Conservation (phyloP, 2,329 filamentous ascomycete species). For the Dactylella cylindrospora region DNA sequence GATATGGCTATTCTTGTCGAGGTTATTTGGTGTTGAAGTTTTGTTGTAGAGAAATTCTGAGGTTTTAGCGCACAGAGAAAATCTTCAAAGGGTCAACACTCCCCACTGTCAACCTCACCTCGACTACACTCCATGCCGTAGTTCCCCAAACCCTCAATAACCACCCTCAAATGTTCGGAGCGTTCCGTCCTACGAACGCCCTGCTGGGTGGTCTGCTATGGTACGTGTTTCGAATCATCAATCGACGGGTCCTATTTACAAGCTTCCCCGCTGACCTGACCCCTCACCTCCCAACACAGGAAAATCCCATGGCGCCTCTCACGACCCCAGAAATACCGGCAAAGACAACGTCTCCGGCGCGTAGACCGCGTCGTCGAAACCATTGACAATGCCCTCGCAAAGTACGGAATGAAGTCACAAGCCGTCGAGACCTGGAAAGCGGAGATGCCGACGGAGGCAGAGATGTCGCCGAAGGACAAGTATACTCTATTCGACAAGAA, state of each 20-base stretch:
- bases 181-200: conserved; percentile 75
- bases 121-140: no score
- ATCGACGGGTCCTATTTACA: conserved; percentile 22
- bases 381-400: conserved; percentile 73
- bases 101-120: conserved; percentile 11
- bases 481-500: conserved; percentile 98
- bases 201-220: conserved; percentile 81
- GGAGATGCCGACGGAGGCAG: conserved; percentile 91
- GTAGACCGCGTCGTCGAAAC: conserved; percentile 87
- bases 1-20: not conserved
- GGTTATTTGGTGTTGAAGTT: conserved; percentile 13
- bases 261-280: conserved; percentile 38
- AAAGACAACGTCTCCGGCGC: conserved; percentile 76
- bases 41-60: conserved; percentile 25
- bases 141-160: conserved; percentile 13
- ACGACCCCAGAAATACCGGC: conserved; percentile 82
- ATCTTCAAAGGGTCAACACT: conserved; percentile 12
- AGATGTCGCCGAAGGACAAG: conserved; percentile 96
- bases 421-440: conserved; percentile 86
- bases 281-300: conserved; percentile 55
- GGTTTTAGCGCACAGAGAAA: conserved; percentile 21
- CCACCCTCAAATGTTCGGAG: conserved; percentile 69
- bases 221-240: conserved; percentile 54
- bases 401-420: conserved; percentile 69
- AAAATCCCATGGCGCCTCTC: conserved; percentile 98